Base-by-base conservation (phyloP, 805 yeast genomes). In the Suhomyces prunicola region DNA sequence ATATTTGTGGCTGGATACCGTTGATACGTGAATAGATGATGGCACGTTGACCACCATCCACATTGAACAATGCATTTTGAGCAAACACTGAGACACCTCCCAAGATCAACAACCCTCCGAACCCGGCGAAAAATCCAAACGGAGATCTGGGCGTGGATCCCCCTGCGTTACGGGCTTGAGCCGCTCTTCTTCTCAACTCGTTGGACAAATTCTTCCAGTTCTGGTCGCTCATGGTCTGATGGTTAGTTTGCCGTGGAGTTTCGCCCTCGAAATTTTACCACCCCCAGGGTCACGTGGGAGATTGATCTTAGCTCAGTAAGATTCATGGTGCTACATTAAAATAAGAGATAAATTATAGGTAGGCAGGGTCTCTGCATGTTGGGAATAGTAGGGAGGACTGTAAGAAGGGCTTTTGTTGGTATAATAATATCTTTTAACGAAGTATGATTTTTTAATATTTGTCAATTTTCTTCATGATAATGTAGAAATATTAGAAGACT, bases 31-130 rank as follows among this genome's bases (percentile, higher is more conserved):
- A 90, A 70, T 94, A 94, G 39, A 94, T 82, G 65, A 94, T 92
- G 15, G 97, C 99, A 67, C 99, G 81, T 71, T 93, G 98, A 72
- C 99, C 99, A 84, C 99, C 99, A 72, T 94, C 98, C 55, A 94
- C 99, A 59, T 76, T 76, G 61, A 74, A 76, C 54, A 76, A 68
- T 19, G 79, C 78, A 54, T 75, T 75, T 50, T 73, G 78, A 13
- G 74, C 78, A 46, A 75, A 55, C 26, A 75, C 44, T 9, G 74
- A 52, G n/a, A 63, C 71, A 36, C 78, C 79, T 29, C 78, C 79
- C 54, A 76, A 63, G 31, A 70, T 57, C 27, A 74, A 50, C 19
- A 75, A 57, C 2, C 79, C 79, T 6, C 79, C 79, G 41, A 73
- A 47, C 13, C 79, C 80, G 22, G 77, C 71, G 51, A 74, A 73